phyloP scores from a whole-genome alignment of 805 yeast genomes.

The Cyberlindnera nakhonratchasimensis region DNA sequence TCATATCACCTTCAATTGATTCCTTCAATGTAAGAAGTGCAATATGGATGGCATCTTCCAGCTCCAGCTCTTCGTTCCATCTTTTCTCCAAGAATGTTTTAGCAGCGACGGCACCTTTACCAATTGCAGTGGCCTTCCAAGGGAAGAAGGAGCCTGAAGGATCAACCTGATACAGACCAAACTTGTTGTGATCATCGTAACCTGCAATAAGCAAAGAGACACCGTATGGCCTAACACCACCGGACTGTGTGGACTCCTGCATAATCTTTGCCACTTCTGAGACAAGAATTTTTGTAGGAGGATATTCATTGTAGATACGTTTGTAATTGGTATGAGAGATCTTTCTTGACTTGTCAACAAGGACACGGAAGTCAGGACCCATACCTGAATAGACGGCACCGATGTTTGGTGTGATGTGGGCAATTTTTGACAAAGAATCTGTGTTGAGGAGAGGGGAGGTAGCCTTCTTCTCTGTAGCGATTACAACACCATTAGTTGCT shows the following conservation, averaged over 20 bases:
- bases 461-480: slow-evolving; percentile 94
- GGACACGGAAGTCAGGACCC: slow-evolving; percentile 98
- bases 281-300: slow-evolving; percentile 91
- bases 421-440: slow-evolving; percentile 75
- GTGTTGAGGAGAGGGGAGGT: slow-evolving; percentile 72
- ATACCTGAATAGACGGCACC: slow-evolving; percentile 97
- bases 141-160: slow-evolving; percentile 98
- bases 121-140: slow-evolving; percentile 99
- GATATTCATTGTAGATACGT: slow-evolving; percentile 92
- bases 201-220: slow-evolving; percentile 94
- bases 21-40: slow-evolving; percentile 93
- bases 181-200: slow-evolving; percentile 70
- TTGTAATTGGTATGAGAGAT: slow-evolving; percentile 91
- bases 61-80: slow-evolving; percentile 95
- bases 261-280: slow-evolving; percentile 93
- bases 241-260: slow-evolving; percentile 98
- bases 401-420: slow-evolving; percentile 85
- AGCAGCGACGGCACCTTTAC: slow-evolving; percentile 93
- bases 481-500: slow-evolving; percentile 92
- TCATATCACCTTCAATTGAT: slow-evolving; percentile 96
- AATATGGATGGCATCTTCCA: slow-evolving; percentile 97
- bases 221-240: slow-evolving; percentile 99
- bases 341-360: slow-evolving; percentile 91
- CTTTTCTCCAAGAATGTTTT: slow-evolving; percentile 96
- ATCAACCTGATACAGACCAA: slow-evolving; percentile 91